Conservation (phyloP, 108 stramenopile genomes). For the Phaeodactylum tricornutum region DNA sequence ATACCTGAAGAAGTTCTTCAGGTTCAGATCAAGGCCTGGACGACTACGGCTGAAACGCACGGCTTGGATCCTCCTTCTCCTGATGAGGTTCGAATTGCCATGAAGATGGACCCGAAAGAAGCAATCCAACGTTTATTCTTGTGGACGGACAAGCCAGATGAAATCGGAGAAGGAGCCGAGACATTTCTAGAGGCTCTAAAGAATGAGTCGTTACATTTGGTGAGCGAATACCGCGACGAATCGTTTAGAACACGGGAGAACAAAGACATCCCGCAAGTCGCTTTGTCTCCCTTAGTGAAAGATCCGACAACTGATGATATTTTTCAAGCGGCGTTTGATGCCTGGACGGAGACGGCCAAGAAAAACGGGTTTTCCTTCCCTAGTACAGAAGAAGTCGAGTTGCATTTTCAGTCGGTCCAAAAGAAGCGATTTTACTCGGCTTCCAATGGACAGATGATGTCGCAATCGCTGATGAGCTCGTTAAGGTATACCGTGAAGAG, state of each 20-base stretch:
- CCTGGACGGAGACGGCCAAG: conserved; percentile 25
- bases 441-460: conserved; percentile 31
- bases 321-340: conserved; percentile 17
- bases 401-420: conserved; percentile 24
- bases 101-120: conserved; percentile 10
- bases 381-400: conserved; percentile 20
- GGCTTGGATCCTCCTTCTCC: conserved; percentile 10
- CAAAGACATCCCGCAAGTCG: no score
- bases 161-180: conserved; percentile 5
- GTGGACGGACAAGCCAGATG: conserved; percentile 14
- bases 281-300: neutral
- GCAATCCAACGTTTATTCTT: conserved; percentile 10
- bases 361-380: conserved; percentile 17
- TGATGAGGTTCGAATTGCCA: conserved; percentile 19
- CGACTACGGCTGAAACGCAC: conserved; percentile 7
- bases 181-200: conserved; percentile 14
- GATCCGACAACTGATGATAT: conserved; percentile 12
- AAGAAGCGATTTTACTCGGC: conserved; percentile 17
- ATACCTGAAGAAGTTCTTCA: conserved; percentile 16
- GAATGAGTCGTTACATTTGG: conserved; percentile 1
- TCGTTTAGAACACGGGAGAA: neutral
- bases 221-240: no score
- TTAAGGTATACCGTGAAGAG: conserved; percentile 17
- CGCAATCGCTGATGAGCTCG: conserved; percentile 14
- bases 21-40: conserved; percentile 19